Evolutionary conservation across 2,329 filamentous ascomycete genomes (phyloP), one percentile per base, ranked within the genome.

Genomic region (Exophiala aquamarina): DNA sequence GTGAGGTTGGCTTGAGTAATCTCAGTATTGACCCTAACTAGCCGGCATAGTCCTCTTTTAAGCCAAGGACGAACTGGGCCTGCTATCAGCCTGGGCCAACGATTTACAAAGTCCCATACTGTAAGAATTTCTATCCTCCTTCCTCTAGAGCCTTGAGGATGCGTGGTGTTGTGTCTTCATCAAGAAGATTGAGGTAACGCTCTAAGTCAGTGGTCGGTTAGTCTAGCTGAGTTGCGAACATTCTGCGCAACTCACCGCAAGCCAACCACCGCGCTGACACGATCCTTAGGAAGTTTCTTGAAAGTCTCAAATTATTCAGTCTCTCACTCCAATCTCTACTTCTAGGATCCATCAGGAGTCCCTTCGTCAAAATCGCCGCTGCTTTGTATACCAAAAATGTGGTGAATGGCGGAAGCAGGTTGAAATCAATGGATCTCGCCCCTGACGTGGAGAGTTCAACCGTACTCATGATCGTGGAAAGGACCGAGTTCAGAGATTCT

Each of bases 311-410:
- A 10, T 9, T 28, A 4, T 4, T 17, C 26, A 41, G 29, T 29
- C 14, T 20, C 4, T 41, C 38, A 8, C 14, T 14, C n/a, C 18
- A 31, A 32, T 29, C 20, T 8, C 4, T 7, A 4, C 15, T 20
- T 19, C 14, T 7, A 7, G 18, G 8, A n/a, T n/a, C n/a, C n/a
- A n/a, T n/a, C n/a, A n/a, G n/a, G 9, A 41, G 17, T 26, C 38
- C 14, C n/a, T 28, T 7, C 21, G 38, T 41, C 5, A 17, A 32
- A 13, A 41, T 41, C 18, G 21, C 5, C 29, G 38, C 38, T 26
- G 38, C 26, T 18, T 41, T 41, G 21, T 41, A 41, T n/a, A 41
- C 21, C n/a, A 29, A 14, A 20, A 41, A 41, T 5, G 38, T 32
- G 26, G 10, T 13, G 23, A 41, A 8, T 4, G 38, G 17, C 10